Base-by-base conservation (phyloP, 495 filamentous ascomycete species). In the Glarea lozoyensis region DNA sequence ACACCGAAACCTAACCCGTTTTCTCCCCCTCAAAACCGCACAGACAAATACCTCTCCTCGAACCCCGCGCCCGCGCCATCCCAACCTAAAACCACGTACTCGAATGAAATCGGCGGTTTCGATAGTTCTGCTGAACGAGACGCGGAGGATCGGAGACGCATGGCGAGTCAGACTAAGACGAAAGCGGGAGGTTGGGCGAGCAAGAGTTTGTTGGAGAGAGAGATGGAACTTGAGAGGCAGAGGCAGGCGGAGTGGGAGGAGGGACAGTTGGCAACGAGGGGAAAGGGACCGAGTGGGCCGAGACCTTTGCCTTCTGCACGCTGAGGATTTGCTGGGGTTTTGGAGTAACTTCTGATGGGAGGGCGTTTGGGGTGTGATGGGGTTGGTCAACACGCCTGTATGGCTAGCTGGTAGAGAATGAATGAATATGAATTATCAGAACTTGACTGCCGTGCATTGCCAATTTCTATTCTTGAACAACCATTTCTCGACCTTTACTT, bases 171-270 rank as follows among this genome's bases (percentile, higher is more conserved):
- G 50, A 59, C 68, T 37, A 79, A 84, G 62, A 86, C 82, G 34
- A 79, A 79, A 48, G 79, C 84, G 2, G 81, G 75, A 37, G 82
- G 81, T 0, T 86, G 82, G 81, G 82, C 83, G 1, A 72, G 73
- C 41, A 89, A 87, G 61, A 86, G 84, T 2, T 72, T 98, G 4
- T 71, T 97, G 1, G 88, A 95, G 62, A 79, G 88, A 16, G 92
- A 98, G 59, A 95, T 96, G 86, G 92, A 98, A 61, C 75, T 84
- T 49, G 92, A 98, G 63, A 75, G 93, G 10, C 85, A 94, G 59
- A 73, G 90, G 29, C 92, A 98, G 64, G 71, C 76, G 39, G 92
- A 98, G 53, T 98, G 92, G 92, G 92, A 97, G 54, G 84, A 90
- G 42, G 72, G 75, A n/a, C 92, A 96, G 63, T 74, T 81, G 44